Percentiles rank a stretch among this genome's conserved stretches.
Conservation (phyloP, 257 asterid species). For the Hygrophila difformis region DNA sequence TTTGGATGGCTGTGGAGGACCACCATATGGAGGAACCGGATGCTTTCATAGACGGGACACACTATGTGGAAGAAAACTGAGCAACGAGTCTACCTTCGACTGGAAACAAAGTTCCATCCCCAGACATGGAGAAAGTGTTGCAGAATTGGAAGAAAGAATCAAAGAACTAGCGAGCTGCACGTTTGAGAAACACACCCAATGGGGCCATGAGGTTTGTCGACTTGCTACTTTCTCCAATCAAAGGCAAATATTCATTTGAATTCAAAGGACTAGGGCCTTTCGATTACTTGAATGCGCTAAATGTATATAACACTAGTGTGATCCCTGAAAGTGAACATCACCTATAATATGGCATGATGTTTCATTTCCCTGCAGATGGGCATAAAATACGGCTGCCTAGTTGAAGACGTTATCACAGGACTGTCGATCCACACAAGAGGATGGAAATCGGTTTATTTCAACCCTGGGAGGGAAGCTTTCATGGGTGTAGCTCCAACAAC, state of each 20-base stretch:
- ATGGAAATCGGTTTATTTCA: slow-evolving; percentile 60
- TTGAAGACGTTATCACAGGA: slow-evolving; percentile 80
- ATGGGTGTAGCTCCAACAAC: slow-evolving; percentile 49
- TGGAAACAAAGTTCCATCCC: slow-evolving; percentile 19
- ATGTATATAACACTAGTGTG: no score
- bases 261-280: no score
- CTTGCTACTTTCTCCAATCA: neutral
- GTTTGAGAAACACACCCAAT: slow-evolving; percentile 52
- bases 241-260: no score
- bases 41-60: slow-evolving; percentile 83
- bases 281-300: no score
- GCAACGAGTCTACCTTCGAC: slow-evolving; percentile 24
- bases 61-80: slow-evolving; percentile 48
- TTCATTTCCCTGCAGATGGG: slow-evolving; percentile 54
- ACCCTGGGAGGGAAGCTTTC: slow-evolving; percentile 52
- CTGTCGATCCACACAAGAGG: slow-evolving; percentile 59
- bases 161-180: slow-evolving; percentile 50
- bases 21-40: slow-evolving; percentile 59
- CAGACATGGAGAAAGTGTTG: slow-evolving; percentile 19
- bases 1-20: slow-evolving; percentile 72
- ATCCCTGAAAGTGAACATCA: neutral
- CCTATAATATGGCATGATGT: no score
- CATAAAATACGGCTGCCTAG: slow-evolving; percentile 62
- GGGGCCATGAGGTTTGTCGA: slow-evolving; percentile 72
- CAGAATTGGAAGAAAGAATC: slow-evolving; percentile 48